Evolutionary conservation across 2,329 filamentous ascomycete species (phyloP).

Genomic region (Trichoderma sp.): DNA sequence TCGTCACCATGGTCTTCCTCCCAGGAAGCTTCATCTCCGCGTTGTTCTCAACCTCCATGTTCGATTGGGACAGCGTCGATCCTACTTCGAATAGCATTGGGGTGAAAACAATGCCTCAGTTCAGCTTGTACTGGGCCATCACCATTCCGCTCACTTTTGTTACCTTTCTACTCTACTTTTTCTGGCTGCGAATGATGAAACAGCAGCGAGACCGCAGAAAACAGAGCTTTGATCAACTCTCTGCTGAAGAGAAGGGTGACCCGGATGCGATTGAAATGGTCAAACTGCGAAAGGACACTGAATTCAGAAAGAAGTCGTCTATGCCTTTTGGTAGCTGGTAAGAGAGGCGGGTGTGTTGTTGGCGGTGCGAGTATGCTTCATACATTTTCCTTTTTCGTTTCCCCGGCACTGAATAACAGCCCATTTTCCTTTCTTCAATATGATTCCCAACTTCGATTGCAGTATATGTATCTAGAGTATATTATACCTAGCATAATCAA

Average conservation of each 20-base stretch:
- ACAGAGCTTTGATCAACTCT: background rate
- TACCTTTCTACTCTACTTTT: conserved; percentile 37
- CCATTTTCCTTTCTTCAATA: background rate
- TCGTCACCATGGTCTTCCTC: conserved; percentile 45
- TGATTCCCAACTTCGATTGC: background rate
- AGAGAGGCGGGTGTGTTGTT: background rate
- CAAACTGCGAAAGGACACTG: conserved; percentile 11
- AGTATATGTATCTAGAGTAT: background rate
- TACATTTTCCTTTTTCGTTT: background rate
- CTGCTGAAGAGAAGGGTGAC: conserved; percentile 6
- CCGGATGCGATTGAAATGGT: background rate
- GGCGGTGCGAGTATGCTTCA: too few relatives aligned
- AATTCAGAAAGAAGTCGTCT: background rate
- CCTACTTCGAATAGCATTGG: conserved; percentile 27
- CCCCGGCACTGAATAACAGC: background rate
- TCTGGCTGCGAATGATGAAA: conserved; percentile 35
- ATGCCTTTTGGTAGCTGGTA: conserved; percentile 2
- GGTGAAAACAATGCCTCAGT: conserved; percentile 36
- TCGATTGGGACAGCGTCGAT: conserved; percentile 34
- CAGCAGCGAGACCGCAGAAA: background rate
- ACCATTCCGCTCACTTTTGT: conserved; percentile 39
- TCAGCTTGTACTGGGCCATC: conserved; percentile 41
- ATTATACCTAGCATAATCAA: background rate
- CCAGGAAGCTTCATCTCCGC: conserved; percentile 44
- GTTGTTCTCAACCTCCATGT: conserved; percentile 39